Evolutionary conservation across 208 protist species (phyloP).

Genomic region (Trypanosoma platydactyli): DNA sequence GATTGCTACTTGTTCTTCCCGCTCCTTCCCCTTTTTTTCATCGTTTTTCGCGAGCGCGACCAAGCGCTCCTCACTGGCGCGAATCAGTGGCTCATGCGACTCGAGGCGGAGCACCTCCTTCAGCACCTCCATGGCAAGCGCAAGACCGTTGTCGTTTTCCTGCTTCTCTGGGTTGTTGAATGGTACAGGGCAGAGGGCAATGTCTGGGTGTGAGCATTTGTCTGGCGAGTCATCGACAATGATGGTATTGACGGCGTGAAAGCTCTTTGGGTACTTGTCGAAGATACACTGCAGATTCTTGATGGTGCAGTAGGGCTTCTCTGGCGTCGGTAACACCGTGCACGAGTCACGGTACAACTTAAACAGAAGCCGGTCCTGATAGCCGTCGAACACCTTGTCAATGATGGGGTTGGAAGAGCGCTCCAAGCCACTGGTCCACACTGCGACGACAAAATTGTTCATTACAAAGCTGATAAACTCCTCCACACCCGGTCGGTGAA

Average conservation of each 20-base stretch:
- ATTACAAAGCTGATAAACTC: constrained; percentile 88
- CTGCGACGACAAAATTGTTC: constrained; percentile 85
- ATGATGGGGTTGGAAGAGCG: constrained; percentile 85
- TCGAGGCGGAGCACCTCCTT: constrained; percentile 70
- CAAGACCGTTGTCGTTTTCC: constrained; percentile 61
- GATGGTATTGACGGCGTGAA: constrained; percentile 89
- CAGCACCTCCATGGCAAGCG: constrained; percentile 67
- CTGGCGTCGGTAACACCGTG: constrained; percentile 41
- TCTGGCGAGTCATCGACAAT: constrained; percentile 89
- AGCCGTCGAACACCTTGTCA: constrained; percentile 76
- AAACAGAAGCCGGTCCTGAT: constrained; percentile 84
- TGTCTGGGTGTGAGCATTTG: constrained; percentile 91
- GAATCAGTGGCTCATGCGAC: constrained; percentile 72
- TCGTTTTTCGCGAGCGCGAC: constrained; percentile 22
- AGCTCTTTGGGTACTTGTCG: constrained; percentile 77
- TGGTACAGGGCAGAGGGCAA: constrained; percentile 83
- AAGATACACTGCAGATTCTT: constrained; percentile 89
- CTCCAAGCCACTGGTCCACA: constrained; percentile 90
- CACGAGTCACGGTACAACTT: constrained; percentile 77
- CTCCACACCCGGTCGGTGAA: constrained; percentile 65
- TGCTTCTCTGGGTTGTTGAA: constrained; percentile 72
- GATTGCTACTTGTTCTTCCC: neutral
- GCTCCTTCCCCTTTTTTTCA: neutral
- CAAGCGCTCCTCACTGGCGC: constrained; percentile 63
- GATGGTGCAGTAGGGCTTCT: constrained; percentile 79